A percentile compares a stretch with the other conserved stretches of the same genome.
These are phyloP conservation scores for Aspergillus cristatus DNA, from an alignment of 495 filamentous ascomycete species.

Conservation along the genomic window DNA sequence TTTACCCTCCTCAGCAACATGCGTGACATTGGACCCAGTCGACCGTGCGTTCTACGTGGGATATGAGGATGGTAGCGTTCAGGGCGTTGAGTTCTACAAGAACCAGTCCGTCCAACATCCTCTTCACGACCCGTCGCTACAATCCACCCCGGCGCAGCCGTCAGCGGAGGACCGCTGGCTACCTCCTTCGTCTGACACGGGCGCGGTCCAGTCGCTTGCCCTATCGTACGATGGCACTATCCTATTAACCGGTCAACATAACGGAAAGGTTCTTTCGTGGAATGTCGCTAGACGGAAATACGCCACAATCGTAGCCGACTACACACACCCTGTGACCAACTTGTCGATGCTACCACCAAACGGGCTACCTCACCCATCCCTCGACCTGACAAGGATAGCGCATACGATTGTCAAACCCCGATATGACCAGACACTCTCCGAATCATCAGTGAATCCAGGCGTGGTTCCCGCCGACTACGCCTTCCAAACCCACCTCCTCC, in stretches of 20 bases:
- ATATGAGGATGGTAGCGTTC: slow-evolving; percentile 75
- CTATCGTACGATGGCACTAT: slow-evolving; percentile 76
- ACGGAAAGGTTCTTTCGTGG: slow-evolving; percentile 72
- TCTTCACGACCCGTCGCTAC: slow-evolving; percentile 45
- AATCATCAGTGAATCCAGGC: slow-evolving; percentile 33
- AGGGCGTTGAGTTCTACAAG: slow-evolving; percentile 69
- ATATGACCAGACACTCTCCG: slow-evolving; percentile 36
- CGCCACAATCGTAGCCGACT: slow-evolving; percentile 51
- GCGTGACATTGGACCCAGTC: slow-evolving; percentile 69
- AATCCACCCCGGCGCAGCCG: slow-evolving; percentile 50
- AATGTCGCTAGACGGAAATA: slow-evolving; percentile 60
- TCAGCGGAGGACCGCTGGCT: slow-evolving; percentile 50
- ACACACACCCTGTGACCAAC: slow-evolving; percentile 73
- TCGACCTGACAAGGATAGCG: slow-evolving; percentile 38
- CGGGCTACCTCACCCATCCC: slow-evolving; percentile 40
- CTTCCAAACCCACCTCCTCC: slow-evolving; percentile 54
- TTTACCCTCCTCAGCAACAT: slow-evolving; percentile 60
- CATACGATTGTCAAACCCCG: slow-evolving; percentile 64
- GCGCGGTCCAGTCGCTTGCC: slow-evolving; percentile 51
- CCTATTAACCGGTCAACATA: slow-evolving; percentile 71
- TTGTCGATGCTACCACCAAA: slow-evolving; percentile 55
- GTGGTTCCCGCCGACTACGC: slow-evolving; percentile 58
- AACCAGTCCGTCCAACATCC: slow-evolving; percentile 38
- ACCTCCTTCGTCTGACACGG: slow-evolving; percentile 49
- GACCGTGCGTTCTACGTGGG: slow-evolving; percentile 75